A percentile compares a stretch with the other conserved stretches of the same genome.
phyloP scores from a whole-genome alignment of 75 land plant species.

The Pinus taeda region DNA sequence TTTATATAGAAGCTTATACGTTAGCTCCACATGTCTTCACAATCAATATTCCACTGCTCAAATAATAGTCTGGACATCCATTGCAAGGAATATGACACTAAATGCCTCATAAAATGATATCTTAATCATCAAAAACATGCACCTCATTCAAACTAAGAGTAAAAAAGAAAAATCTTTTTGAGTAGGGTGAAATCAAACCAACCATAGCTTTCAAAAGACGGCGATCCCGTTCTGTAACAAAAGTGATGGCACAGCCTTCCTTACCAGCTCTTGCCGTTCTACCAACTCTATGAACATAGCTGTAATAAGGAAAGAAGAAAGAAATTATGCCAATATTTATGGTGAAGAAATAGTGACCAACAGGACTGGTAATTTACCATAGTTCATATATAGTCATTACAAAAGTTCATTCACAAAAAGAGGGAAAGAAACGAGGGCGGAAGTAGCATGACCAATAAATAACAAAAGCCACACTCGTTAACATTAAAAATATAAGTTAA shows the following conservation, averaged over 20 bases:
- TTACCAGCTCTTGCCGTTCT: slow-evolving; percentile 98
- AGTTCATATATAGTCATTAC: background rate
- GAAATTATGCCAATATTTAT: background rate
- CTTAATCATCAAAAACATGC: background rate
- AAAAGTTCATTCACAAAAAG: background rate
- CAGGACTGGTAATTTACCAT: background rate
- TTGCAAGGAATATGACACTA: background rate
- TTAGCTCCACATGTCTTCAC: background rate
- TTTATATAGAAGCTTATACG: background rate
- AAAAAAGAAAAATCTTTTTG: too few relatives aligned
- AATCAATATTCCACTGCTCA: background rate
- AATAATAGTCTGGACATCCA: too few relatives aligned
- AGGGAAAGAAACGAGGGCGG: background rate
- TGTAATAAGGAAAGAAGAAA: slow-evolving; percentile 24
- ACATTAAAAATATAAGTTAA: background rate
- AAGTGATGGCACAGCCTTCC: slow-evolving; percentile 96
- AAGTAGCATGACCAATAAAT: background rate
- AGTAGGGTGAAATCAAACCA: slow-evolving; percentile 14
- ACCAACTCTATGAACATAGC: slow-evolving; percentile 97
- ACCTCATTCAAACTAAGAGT: background rate
- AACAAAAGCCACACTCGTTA: background rate
- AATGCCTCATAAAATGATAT: slow-evolving; percentile 4
- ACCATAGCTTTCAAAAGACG: slow-evolving; percentile 82
- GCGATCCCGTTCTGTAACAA: slow-evolving; percentile 85
- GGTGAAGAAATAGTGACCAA: background rate